phyloP scores from a whole-genome alignment of 345 rosid genomes.

The Syzygium aqueum region DNA sequence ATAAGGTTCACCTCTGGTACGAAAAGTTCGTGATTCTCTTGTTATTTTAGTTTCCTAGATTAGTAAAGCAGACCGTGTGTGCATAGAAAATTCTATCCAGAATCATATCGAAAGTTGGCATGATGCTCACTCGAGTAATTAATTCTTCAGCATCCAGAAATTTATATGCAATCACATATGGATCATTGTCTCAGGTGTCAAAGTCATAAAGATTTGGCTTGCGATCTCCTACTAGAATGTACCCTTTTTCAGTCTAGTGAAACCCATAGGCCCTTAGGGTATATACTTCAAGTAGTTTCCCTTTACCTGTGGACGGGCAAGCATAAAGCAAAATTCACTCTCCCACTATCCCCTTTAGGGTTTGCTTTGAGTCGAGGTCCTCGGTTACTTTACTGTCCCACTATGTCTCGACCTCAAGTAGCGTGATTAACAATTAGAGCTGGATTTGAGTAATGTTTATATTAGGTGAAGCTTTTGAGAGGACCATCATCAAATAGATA shows the following conservation, averaged over 20 bases:
- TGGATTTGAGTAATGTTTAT: not conserved
- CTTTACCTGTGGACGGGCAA: not conserved
- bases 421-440: not conserved
- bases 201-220: constrained; percentile 18
- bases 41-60: not conserved
- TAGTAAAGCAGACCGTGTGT: constrained; percentile 3
- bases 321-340: not conserved
- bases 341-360: not conserved
- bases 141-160: not conserved
- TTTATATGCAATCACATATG: not conserved
- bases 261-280: constrained; percentile 2
- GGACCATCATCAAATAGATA: not conserved
- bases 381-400: not conserved
- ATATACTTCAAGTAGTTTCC: constrained; percentile 10
- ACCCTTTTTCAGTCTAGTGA: not conserved
- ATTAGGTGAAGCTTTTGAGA: not conserved
- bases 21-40: constrained; percentile 12
- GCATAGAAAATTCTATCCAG: constrained; percentile 8
- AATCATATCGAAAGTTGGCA: constrained; percentile 3
- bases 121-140: not conserved
- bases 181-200: not conserved
- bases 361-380: not conserved
- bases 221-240: constrained; percentile 18
- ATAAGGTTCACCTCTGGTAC: not conserved
- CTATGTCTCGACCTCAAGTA: not conserved